Evolutionary conservation across 177 flowering plant genomes (phyloP).

Genomic region (Vitis hybrid): DNA sequence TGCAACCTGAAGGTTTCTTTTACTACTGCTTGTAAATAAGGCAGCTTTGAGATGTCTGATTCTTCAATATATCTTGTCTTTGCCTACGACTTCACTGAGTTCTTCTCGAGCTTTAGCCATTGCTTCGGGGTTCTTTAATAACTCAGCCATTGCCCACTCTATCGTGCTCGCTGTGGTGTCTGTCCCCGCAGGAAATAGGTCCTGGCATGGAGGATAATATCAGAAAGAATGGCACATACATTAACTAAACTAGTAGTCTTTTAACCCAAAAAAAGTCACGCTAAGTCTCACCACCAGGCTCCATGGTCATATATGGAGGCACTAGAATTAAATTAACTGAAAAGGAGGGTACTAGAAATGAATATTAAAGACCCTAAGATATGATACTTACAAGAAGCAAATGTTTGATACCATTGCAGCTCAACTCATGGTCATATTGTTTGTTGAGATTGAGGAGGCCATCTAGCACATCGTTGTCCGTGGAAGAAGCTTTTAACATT

Average conservation of each 20-base stretch:
- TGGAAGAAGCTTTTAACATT: background rate
- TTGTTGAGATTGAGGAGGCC: conserved; percentile 18
- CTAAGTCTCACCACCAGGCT: too few relatives aligned
- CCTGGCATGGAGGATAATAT: too few relatives aligned
- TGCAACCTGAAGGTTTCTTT: conserved; percentile 9
- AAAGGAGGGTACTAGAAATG: too few relatives aligned
- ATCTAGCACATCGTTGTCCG: conserved; percentile 19
- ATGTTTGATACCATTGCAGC: background rate
- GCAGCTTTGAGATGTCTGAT: conserved; percentile 13
- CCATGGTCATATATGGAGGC: too few relatives aligned
- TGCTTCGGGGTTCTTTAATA: too few relatives aligned
- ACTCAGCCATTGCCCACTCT: background rate
- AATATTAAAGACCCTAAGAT: too few relatives aligned
- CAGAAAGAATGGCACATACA: too few relatives aligned
- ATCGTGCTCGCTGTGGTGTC: conserved; percentile 18
- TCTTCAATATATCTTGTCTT: conserved; percentile 7
- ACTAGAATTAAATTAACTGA: too few relatives aligned
- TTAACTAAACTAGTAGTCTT: too few relatives aligned
- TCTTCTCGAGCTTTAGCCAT: conserved; percentile 16
- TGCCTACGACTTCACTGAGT: conserved; percentile 6
- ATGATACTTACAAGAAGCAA: conserved; percentile 10
- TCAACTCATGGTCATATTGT: conserved; percentile 2
- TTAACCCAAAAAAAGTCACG: too few relatives aligned
- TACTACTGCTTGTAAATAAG: conserved; percentile 21
- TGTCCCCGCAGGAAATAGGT: too few relatives aligned